These are phyloP conservation scores for Sordaria brevicollis DNA, from an alignment of 495 filamentous ascomycete genomes.

Conservation along the genomic window DNA sequence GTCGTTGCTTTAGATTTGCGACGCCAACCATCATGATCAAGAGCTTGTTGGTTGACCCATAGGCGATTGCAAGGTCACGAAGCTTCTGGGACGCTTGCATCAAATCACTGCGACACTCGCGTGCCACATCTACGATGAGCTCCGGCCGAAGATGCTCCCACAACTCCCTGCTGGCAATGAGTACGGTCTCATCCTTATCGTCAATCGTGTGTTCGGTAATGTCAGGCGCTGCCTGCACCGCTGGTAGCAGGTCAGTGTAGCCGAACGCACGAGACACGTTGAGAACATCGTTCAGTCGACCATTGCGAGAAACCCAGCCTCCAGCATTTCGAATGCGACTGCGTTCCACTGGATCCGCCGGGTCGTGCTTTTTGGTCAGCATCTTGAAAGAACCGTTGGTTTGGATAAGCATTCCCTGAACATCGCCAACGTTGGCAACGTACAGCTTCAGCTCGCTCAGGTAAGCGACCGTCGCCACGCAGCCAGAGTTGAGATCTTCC, in stretches of 20 bases:
- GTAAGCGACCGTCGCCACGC: constrained; percentile 86
- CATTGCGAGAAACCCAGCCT: constrained; percentile 88
- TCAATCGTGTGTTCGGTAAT: constrained; percentile 68
- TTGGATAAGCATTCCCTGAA: constrained; percentile 86
- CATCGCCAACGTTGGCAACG: constrained; percentile 91
- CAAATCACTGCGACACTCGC: constrained; percentile 70
- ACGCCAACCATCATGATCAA: constrained; percentile 98
- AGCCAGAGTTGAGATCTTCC: constrained; percentile 80
- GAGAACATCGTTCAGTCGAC: constrained; percentile 83
- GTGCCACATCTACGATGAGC: constrained; percentile 81
- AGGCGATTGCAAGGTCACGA: constrained; percentile 89
- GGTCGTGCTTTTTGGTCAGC: constrained; percentile 85
- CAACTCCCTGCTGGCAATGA: constrained; percentile 83
- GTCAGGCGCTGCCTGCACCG: constrained; percentile 83
- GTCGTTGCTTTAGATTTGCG: constrained; percentile 72
- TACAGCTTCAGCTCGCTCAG: constrained; percentile 82
- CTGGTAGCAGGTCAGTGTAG: constrained; percentile 83
- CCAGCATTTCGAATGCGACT: constrained; percentile 88
- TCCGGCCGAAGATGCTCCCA: constrained; percentile 91
- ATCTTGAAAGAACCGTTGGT: constrained; percentile 70
- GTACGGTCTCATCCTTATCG: constrained; percentile 87
- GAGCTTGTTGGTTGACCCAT: constrained; percentile 84
- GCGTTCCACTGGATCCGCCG: constrained; percentile 71
- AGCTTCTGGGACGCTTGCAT: constrained; percentile 97
- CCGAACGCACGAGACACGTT: constrained; percentile 92